A percentile compares a stretch with the other conserved stretches of the same genome.
phyloP scores from a whole-genome alignment of 768 basidiomycete species.

The Mycena polygramma region DNA sequence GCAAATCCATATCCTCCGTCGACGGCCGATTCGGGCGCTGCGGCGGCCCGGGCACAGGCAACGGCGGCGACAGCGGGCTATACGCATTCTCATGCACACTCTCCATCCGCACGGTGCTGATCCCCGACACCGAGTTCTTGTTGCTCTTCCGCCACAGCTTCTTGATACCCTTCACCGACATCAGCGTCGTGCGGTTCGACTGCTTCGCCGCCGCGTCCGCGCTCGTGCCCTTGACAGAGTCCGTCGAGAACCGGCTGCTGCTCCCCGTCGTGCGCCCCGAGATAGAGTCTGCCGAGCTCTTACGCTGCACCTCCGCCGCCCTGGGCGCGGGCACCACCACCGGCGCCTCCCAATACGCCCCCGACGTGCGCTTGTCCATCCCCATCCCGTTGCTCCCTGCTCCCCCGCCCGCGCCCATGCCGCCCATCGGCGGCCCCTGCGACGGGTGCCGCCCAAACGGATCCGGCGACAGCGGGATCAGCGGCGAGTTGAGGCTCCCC shows the following conservation, averaged over 20 bases:
- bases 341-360: constrained; percentile 59
- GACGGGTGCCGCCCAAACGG: constrained; percentile 84
- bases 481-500: constrained; percentile 60
- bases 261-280: constrained; percentile 50
- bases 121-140: constrained; percentile 62
- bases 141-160: constrained; percentile 85
- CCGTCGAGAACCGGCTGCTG: constrained; percentile 77
- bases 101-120: constrained; percentile 58
- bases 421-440: not conserved
- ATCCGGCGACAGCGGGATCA: constrained; percentile 89
- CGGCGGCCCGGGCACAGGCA: constrained; percentile 29
- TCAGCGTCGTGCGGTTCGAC: constrained; percentile 67
- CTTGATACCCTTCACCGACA: constrained; percentile 81
- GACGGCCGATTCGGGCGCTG: constrained; percentile 40
- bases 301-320: constrained; percentile 40
- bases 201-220: constrained; percentile 50
- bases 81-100: constrained; percentile 52
- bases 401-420: not conserved
- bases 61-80: constrained; percentile 31
- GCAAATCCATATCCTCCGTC: constrained; percentile 40
- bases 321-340: constrained; percentile 39
- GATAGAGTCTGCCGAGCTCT: constrained; percentile 18
- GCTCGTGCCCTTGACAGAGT: constrained; percentile 64
- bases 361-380: constrained; percentile 39
- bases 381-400: not conserved